Conservation (phyloP, 495 filamentous ascomycete species). For the Lepidopterella palustris region DNA sequence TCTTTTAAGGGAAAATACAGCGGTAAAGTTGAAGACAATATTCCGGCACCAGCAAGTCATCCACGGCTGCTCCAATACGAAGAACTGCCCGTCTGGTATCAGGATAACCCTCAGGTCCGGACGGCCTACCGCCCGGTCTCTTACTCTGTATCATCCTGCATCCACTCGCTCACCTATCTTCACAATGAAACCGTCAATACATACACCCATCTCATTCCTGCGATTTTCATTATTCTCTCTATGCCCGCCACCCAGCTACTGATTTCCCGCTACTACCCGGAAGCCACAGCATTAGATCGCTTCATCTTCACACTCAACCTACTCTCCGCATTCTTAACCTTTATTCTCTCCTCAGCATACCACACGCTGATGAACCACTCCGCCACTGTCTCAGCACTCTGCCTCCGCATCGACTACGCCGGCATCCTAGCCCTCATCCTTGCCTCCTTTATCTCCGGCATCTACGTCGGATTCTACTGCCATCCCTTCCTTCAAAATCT, state of each 20-base stretch:
- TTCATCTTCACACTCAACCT: conserved; percentile 41
- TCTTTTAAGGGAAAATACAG: background rate
- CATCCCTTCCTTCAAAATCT: conserved; percentile 37
- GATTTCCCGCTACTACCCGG: conserved; percentile 33
- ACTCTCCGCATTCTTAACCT: conserved; percentile 37
- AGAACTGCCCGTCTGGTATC: conserved; percentile 36
- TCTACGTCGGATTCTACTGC: conserved; percentile 49
- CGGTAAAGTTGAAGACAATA: background rate
- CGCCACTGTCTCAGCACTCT: conserved; percentile 34
- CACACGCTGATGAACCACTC: conserved; percentile 51
- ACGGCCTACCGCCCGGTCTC: conserved; percentile 37
- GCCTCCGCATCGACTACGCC: conserved; percentile 43
- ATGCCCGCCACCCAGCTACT: conserved; percentile 21
- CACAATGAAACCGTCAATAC: conserved; percentile 48
- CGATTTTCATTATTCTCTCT: conserved; percentile 29
- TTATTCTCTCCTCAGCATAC: conserved; percentile 42
- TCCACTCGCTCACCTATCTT: conserved; percentile 34
- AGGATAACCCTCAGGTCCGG: conserved; percentile 38
- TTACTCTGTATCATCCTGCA: conserved; percentile 31
- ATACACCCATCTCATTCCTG: conserved; percentile 40
- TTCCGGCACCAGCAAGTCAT: background rate
- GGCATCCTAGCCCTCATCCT: conserved; percentile 46
- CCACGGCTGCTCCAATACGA: conserved; percentile 11
- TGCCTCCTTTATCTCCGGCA: conserved; percentile 44
- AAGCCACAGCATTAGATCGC: conserved; percentile 34